Conservation (phyloP, 1,284 basidiomycete species). For the Cutaneotrichosporon cavernicola region DNA sequence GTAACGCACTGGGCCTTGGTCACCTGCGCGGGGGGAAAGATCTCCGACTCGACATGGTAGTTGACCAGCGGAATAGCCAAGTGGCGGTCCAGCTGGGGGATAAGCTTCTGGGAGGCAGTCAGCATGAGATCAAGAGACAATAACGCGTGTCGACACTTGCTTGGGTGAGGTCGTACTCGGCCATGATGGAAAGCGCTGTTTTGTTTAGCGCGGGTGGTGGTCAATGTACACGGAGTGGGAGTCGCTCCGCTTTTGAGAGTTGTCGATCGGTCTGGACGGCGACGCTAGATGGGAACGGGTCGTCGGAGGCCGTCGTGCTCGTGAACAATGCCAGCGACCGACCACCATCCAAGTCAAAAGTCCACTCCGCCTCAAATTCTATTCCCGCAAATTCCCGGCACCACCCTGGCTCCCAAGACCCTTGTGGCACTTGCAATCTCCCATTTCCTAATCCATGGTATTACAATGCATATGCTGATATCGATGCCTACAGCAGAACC, state of each 20-base stretch:
- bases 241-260: constrained; percentile 12
- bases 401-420: background rate
- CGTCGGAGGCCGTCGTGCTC: constrained; percentile 12
- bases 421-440: constrained; percentile 14
- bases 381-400: constrained; percentile 16
- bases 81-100: constrained; percentile 91
- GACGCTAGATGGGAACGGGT: constrained; percentile 18
- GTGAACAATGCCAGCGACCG: constrained; percentile 10
- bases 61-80: constrained; percentile 87
- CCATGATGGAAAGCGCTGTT: constrained; percentile 57
- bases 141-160: constrained; percentile 29
- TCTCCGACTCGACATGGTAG: constrained; percentile 64
- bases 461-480: constrained; percentile 10
- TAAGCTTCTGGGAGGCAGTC: constrained; percentile 66
- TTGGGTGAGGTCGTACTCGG: constrained; percentile 78
- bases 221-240: constrained; percentile 9
- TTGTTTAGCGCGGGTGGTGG: constrained; percentile 13
- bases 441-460: constrained; percentile 6
- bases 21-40: constrained; percentile 48
- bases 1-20: constrained; percentile 50
- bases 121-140: constrained; percentile 4
- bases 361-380: constrained; percentile 15
- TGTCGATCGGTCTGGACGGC: constrained; percentile 16
- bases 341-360: constrained; percentile 11
- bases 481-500: constrained; percentile 12